Percentiles rank a stretch among this genome's conserved stretches.
Conservation (phyloP, 208 protist genomes). For the Leishmania tropica region DNA sequence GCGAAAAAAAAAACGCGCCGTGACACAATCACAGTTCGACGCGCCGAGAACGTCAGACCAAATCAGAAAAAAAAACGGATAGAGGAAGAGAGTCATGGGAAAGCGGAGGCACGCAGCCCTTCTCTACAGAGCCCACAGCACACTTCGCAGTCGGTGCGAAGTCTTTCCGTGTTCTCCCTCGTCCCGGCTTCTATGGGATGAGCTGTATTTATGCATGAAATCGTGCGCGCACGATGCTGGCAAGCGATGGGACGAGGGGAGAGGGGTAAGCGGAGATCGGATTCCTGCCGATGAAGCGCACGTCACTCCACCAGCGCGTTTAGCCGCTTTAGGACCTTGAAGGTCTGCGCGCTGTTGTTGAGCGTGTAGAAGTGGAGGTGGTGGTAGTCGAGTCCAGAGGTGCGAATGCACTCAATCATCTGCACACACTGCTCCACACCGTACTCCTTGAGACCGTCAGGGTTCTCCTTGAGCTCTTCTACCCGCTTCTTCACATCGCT, state of each 20-base stretch:
- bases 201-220: neutral
- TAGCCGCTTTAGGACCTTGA: conserved; percentile 48
- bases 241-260: neutral
- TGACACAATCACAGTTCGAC: neutral
- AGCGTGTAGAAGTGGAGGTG: conserved; percentile 86
- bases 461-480: conserved; percentile 67
- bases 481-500: conserved; percentile 47
- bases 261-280: neutral
- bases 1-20: neutral
- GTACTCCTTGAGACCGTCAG: conserved; percentile 56
- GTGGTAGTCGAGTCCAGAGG: conserved; percentile 53
- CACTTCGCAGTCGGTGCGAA: neutral
- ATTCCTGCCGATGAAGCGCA: neutral
- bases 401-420: conserved; percentile 65
- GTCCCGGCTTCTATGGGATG: neutral
- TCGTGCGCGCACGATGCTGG: neutral
- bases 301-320: conserved; percentile 38
- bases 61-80: neutral
- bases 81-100: neutral
- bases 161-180: neutral
- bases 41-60: neutral
- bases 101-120: neutral
- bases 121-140: neutral
- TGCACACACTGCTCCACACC: conserved; percentile 57
- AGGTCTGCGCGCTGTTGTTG: conserved; percentile 44